Conservation (phyloP, 495 filamentous ascomycete genomes). For the Penicillium desertorum region DNA sequence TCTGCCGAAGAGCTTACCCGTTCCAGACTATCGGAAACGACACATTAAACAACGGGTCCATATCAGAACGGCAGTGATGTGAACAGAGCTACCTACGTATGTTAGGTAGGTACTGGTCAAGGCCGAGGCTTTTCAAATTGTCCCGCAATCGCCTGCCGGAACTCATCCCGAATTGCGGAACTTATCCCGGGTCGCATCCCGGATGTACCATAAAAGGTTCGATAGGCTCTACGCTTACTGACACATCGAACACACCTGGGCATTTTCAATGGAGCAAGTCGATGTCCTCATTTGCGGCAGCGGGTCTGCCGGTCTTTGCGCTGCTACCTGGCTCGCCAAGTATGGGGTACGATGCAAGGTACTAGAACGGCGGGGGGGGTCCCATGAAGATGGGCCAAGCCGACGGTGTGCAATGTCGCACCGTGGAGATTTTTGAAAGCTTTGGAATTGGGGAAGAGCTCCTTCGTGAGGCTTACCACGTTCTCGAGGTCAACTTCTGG, state of each 20-base stretch:
- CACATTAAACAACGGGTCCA: background rate
- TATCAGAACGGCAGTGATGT: background rate
- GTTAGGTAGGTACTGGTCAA: too few species aligned
- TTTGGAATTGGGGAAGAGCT: slow-evolving; percentile 71
- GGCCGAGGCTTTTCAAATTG: background rate
- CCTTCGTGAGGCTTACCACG: slow-evolving; percentile 69
- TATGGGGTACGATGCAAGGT: slow-evolving; percentile 61
- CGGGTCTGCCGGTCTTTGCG: slow-evolving; percentile 68
- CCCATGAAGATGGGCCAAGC: slow-evolving; percentile 71
- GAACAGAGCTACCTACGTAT: background rate
- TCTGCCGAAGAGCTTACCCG: background rate
- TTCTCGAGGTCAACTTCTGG: slow-evolving; percentile 69
- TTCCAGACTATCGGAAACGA: too few species aligned
- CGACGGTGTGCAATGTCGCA: slow-evolving; percentile 77
- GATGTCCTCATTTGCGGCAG: slow-evolving; percentile 64
- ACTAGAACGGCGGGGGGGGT: slow-evolving; percentile 58
- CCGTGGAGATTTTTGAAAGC: slow-evolving; percentile 77
- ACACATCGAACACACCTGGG: too few species aligned
- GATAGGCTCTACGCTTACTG: background rate
- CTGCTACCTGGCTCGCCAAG: slow-evolving; percentile 64
- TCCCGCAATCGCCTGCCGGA: background rate
- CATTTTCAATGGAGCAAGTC: slow-evolving; percentile 32
- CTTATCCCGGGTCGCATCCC: slow-evolving; percentile 24
- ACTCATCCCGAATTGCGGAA: slow-evolving; percentile 17
- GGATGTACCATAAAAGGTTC: slow-evolving; percentile 16